Evolutionary conservation across 2,329 filamentous ascomycete genomes (phyloP).

Genomic region (Arthrobotrys sinensis): DNA sequence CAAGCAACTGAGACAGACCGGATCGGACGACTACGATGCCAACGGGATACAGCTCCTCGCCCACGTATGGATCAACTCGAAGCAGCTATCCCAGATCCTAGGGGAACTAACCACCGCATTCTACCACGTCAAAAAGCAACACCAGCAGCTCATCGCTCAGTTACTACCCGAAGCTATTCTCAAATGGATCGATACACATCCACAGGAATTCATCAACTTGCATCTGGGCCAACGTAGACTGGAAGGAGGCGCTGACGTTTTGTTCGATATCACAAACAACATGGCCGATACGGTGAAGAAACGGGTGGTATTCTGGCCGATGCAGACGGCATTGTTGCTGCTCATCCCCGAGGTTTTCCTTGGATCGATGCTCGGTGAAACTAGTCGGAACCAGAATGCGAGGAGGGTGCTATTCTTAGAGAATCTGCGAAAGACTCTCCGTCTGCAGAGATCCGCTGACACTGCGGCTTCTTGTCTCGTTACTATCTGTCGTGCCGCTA

Average conservation of each 20-base stretch:
- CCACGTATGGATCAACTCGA: constrained; percentile 77
- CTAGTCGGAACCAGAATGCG: constrained; percentile 75
- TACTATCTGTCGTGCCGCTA: constrained; percentile 75
- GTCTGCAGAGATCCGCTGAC: constrained; percentile 74
- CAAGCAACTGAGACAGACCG: constrained; percentile 62
- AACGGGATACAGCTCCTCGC: constrained; percentile 73
- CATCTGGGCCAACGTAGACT: constrained; percentile 75
- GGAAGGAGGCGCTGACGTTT: constrained; percentile 77
- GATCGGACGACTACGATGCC: constrained; percentile 63
- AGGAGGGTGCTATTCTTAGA: constrained; percentile 79
- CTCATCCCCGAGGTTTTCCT: constrained; percentile 79
- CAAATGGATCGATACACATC: constrained; percentile 77
- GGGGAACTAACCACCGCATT: constrained; percentile 79
- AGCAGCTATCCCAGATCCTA: constrained; percentile 75
- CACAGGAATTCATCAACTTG: constrained; percentile 76
- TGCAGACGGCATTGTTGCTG: constrained; percentile 76
- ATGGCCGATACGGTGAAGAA: constrained; percentile 74
- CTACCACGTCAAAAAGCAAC: constrained; percentile 76
- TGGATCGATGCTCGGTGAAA: constrained; percentile 77
- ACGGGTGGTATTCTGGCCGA: constrained; percentile 74
- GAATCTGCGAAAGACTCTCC: constrained; percentile 75
- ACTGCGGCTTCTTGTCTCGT: constrained; percentile 78
- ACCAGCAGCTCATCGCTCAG: constrained; percentile 76
- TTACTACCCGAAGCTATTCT: constrained; percentile 76
- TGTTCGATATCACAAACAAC: constrained; percentile 79